Conservation (phyloP, 805 yeast species). For the Cyberlindnera euphorbiiphila region DNA sequence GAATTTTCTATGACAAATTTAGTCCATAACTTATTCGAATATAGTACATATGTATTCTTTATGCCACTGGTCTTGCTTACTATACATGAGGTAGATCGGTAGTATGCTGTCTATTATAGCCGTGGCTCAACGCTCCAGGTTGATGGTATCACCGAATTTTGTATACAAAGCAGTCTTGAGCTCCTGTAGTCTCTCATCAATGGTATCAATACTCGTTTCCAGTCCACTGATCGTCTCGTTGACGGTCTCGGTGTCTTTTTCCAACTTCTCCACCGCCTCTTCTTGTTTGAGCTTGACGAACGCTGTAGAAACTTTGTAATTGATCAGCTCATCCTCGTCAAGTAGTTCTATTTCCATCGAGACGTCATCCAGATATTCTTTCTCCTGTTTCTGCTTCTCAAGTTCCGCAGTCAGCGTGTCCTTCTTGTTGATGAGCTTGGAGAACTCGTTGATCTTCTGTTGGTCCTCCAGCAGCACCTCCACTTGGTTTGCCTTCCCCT, state of each 20-base stretch:
- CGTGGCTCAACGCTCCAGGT: slow-evolving; percentile 76
- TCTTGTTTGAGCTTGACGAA: slow-evolving; percentile 67
- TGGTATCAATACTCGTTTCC: slow-evolving; percentile 44
- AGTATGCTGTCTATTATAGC: too few relatives aligned
- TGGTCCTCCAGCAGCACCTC: slow-evolving; percentile 60
- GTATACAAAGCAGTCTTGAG: slow-evolving; percentile 78
- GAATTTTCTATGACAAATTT: too few relatives aligned
- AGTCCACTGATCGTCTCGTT: slow-evolving; percentile 45
- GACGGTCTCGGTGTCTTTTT: slow-evolving; percentile 51
- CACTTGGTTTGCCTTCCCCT: slow-evolving; percentile 37
- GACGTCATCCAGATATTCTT: slow-evolving; percentile 85
- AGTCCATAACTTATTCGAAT: too few relatives aligned
- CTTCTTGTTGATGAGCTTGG: slow-evolving; percentile 71
- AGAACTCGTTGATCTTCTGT: slow-evolving; percentile 81
- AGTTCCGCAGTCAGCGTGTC: slow-evolving; percentile 53
- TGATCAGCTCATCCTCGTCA: slow-evolving; percentile 69
- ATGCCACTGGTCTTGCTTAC: too few relatives aligned
- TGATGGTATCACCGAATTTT: slow-evolving; percentile 85
- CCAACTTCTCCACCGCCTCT: slow-evolving; percentile 66
- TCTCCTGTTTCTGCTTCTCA: slow-evolving; percentile 54
- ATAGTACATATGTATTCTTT: too few relatives aligned
- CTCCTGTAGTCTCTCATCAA: slow-evolving; percentile 50
- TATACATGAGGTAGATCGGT: too few relatives aligned
- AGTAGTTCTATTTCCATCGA: slow-evolving; percentile 79
- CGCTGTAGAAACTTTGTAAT: slow-evolving; percentile 76